Evolutionary conservation across 2,329 filamentous ascomycete genomes (phyloP).

Genomic region (Hortaea sp.): DNA sequence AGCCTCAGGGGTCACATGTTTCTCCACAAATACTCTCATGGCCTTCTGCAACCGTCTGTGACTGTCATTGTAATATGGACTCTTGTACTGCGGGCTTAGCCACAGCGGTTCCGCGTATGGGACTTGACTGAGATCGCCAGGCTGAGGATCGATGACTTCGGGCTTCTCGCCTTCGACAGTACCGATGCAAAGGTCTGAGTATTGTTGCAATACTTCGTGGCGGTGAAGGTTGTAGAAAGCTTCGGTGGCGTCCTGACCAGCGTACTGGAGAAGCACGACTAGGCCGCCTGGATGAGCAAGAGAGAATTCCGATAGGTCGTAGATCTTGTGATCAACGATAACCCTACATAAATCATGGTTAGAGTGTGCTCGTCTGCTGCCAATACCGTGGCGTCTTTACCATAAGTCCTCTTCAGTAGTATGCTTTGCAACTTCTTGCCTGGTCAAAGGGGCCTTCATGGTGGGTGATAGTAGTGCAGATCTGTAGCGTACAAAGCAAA

Average conservation of each 20-base stretch:
- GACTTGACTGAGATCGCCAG: constrained; percentile 64
- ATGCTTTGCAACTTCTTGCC: constrained; percentile 39
- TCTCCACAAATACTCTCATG: constrained; percentile 62
- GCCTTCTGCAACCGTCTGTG: constrained; percentile 60
- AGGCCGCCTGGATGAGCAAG: constrained; percentile 78
- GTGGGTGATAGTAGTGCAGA: constrained; percentile 2
- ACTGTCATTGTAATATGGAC: constrained; percentile 69
- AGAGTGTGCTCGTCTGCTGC: neutral
- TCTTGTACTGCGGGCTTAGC: constrained; percentile 67
- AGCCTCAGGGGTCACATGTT: constrained; percentile 62
- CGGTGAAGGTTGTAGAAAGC: constrained; percentile 89
- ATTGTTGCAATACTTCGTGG: constrained; percentile 79
- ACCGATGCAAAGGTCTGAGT: constrained; percentile 64
- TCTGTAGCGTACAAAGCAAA: no score
- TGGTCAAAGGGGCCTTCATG: constrained; percentile 15
- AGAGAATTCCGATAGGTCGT: constrained; percentile 75
- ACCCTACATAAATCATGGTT: constrained; percentile 31
- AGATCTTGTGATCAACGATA: constrained; percentile 78
- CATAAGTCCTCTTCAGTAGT: constrained; percentile 66
- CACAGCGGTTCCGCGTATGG: constrained; percentile 81
- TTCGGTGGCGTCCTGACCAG: constrained; percentile 68
- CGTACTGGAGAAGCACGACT: constrained; percentile 69
- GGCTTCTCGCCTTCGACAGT: constrained; percentile 65
- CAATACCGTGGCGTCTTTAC: constrained; percentile 20
- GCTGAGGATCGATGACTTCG: constrained; percentile 57